A percentile compares a stretch with the other conserved stretches of the same genome.
These are phyloP conservation scores for Tuber umbilicatum DNA, from an alignment of 495 filamentous ascomycete genomes.

Conservation along the genomic window DNA sequence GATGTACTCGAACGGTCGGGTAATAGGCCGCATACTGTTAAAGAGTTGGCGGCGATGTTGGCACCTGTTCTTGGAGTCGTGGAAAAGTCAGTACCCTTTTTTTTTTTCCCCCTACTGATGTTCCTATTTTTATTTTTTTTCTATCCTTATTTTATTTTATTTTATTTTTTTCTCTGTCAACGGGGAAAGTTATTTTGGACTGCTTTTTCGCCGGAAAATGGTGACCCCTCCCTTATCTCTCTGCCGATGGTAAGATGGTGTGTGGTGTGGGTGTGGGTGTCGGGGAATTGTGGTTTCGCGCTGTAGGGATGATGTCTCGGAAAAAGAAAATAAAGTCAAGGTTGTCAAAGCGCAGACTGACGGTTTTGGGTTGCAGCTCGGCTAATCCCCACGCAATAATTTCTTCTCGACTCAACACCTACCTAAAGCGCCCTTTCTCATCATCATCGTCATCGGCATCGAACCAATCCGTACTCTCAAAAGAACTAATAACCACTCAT, in stretches of 20 bases:
- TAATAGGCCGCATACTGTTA: constrained; percentile 88
- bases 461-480: constrained; percentile 67
- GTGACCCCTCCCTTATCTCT: constrained; percentile 2
- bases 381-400: constrained; percentile 93
- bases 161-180: background rate
- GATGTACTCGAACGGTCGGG: constrained; percentile 84
- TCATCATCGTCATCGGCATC: constrained; percentile 53
- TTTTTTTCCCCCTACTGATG: constrained; percentile 10
- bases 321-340: background rate
- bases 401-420: constrained; percentile 80
- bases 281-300: constrained; percentile 5
- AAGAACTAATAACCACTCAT: constrained; percentile 85
- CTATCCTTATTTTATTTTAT: background rate
- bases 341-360: constrained; percentile 18
- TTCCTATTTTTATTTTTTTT: background rate
- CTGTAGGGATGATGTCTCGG: background rate
- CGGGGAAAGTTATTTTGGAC: background rate
- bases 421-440: constrained; percentile 62
- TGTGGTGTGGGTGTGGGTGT: constrained; percentile 20
- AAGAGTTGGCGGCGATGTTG: constrained; percentile 81
- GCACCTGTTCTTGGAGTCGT: constrained; percentile 70
- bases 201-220: constrained; percentile 4
- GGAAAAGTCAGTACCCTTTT: constrained; percentile 64
- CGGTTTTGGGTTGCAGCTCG: constrained; percentile 56
- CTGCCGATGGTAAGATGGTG: constrained; percentile 4